Percentiles rank a stretch among this genome's conserved stretches.
Evolutionary conservation across 2,329 filamentous ascomycete species (phyloP).

Genomic region (Trichoderma lentiforme): DNA sequence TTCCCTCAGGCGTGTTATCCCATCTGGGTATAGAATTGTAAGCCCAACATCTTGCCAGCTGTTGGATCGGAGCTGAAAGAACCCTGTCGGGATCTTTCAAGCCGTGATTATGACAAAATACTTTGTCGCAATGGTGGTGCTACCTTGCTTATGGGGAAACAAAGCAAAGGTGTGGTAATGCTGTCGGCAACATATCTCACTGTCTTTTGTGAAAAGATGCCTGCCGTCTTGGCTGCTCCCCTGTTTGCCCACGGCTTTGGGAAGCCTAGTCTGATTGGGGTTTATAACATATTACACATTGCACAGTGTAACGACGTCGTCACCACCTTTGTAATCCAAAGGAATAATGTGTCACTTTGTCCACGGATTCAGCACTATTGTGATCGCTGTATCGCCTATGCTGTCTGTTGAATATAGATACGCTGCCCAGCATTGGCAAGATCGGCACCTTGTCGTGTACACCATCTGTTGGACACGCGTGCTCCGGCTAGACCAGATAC

Average conservation of each 20-base stretch:
- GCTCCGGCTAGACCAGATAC: background rate
- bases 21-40: background rate
- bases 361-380: background rate
- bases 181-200: background rate
- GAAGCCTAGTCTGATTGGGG: background rate
- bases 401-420: background rate
- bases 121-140: background rate
- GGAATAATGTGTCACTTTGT: background rate
- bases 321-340: background rate
- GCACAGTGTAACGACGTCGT: background rate
- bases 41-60: background rate
- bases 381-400: background rate
- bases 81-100: background rate
- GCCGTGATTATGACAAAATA: background rate
- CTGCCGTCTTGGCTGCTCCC: background rate
- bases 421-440: background rate
- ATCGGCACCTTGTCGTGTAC: background rate
- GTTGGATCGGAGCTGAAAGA: slow-evolving; percentile 5
- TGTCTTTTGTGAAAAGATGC: background rate
- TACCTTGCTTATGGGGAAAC: background rate
- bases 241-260: background rate
- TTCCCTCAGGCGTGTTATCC: background rate
- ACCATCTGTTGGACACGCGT: background rate
- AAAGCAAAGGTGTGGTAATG: background rate
- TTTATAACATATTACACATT: background rate